Percentiles rank a stretch among this genome's conserved stretches.
Evolutionary conservation across 192 early-diverging fungal genomes (phyloP).

Genomic region (Spizellomyces punctatus): DNA sequence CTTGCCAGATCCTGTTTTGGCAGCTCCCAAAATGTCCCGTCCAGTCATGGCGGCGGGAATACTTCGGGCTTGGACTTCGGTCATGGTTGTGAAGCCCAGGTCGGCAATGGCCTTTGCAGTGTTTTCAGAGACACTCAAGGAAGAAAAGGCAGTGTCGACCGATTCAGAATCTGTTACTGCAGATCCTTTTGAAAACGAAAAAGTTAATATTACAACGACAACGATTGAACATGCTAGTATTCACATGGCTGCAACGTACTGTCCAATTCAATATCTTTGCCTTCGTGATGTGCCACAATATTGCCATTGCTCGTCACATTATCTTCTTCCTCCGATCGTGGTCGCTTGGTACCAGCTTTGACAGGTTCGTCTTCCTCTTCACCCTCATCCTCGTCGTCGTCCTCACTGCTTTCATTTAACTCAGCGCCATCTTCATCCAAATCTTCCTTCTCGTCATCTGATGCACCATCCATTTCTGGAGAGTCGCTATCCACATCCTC

Average conservation of each 20-base stretch:
- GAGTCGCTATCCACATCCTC: background rate
- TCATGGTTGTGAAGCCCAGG: constrained; percentile 94
- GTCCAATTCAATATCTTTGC: constrained; percentile 23
- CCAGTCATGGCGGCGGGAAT: constrained; percentile 96
- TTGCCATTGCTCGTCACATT: constrained; percentile 2
- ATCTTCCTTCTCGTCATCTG: constrained; percentile 6
- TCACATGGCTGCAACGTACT: constrained; percentile 1
- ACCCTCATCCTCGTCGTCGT: constrained; percentile 4
- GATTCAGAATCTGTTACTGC: constrained; percentile 9
- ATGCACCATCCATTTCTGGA: background rate
- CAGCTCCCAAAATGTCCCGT: constrained; percentile 95
- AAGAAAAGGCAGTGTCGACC: constrained; percentile 67
- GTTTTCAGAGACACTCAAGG: constrained; percentile 77
- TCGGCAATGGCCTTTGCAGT: constrained; percentile 80
- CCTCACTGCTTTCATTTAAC: background rate
- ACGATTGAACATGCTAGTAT: background rate
- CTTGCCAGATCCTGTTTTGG: constrained; percentile 95
- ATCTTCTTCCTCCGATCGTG: constrained; percentile 4
- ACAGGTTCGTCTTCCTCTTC: constrained; percentile 23
- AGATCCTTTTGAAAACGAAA: background rate
- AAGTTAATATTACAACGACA: background rate
- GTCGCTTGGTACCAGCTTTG: constrained; percentile 16
- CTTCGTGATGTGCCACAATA: constrained; percentile 15
- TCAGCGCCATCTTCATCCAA: background rate
- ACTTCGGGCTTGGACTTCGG: constrained; percentile 93